Conservation (phyloP, 345 rosid species). For the Salix viminalis region DNA sequence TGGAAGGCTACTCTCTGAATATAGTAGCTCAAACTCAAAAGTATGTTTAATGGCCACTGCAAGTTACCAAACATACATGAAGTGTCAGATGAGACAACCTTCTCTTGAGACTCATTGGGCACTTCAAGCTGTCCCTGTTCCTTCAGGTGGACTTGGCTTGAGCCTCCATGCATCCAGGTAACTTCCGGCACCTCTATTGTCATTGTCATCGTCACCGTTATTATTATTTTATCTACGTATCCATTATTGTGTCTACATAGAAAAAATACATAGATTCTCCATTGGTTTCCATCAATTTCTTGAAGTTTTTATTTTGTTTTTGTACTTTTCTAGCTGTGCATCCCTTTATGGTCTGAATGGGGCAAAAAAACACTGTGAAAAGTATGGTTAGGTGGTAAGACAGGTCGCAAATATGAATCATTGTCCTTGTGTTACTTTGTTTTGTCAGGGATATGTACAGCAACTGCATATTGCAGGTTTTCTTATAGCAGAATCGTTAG, state of each 20-base stretch:
- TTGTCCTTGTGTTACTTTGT: conserved; percentile 29
- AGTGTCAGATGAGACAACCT: conserved; percentile 79
- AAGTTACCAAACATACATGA: conserved; percentile 72
- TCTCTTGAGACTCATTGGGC: conserved; percentile 78
- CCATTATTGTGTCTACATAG: background rate
- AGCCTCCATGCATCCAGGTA: conserved; percentile 77
- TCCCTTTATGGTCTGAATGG: conserved; percentile 23
- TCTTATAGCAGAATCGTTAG: conserved; percentile 12
- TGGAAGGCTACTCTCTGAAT: conserved; percentile 48
- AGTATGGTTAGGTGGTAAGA: conserved; percentile 30
- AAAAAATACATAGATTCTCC: conserved; percentile 8
- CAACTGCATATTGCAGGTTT: conserved; percentile 19
- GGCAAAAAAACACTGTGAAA: conserved; percentile 32
- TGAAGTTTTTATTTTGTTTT: conserved; percentile 14
- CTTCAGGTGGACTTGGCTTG: conserved; percentile 71
- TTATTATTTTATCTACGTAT: background rate
- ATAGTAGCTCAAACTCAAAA: conserved; percentile 32
- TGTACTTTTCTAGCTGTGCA: conserved; percentile 10
- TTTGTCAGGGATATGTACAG: conserved; percentile 28
- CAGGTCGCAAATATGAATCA: conserved; percentile 27
- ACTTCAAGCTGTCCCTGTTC: conserved; percentile 78
- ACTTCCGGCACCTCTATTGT: background rate
- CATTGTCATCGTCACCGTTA: background rate
- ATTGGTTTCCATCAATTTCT: conserved; percentile 9
- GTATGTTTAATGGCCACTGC: conserved; percentile 76